phyloP scores from a whole-genome alignment of 2,329 filamentous ascomycete genomes.

The Ophiostoma quercus region DNA sequence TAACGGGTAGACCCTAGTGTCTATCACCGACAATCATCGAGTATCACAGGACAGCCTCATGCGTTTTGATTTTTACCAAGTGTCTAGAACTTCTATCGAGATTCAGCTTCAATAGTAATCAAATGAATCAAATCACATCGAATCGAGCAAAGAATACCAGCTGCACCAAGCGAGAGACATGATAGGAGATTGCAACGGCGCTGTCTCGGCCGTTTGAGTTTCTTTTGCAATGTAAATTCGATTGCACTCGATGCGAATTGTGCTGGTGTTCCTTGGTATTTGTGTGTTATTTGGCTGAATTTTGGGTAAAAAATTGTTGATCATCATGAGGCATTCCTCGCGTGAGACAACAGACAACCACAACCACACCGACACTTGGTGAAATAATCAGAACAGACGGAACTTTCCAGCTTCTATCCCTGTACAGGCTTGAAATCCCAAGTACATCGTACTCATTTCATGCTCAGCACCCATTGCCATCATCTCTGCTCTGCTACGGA shows the following conservation, averaged over 20 bases:
- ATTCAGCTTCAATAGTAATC: background rate
- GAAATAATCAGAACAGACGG: background rate
- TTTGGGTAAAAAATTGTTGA: background rate
- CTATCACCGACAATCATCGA: background rate
- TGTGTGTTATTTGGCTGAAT: background rate
- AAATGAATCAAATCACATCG: too few relatives aligned
- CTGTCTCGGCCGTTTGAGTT: conserved; percentile 14
- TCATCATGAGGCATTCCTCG: background rate
- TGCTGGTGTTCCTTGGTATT: background rate
- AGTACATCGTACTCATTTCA: too few relatives aligned
- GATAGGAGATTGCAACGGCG: conserved; percentile 13
- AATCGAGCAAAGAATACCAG: background rate
- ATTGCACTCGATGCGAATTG: background rate
- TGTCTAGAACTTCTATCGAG: background rate
- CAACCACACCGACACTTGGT: background rate
- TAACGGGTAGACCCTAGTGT: conserved; percentile 8
- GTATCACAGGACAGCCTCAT: background rate
- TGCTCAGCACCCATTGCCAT: background rate
- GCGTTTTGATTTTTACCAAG: background rate
- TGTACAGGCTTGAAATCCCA: too few relatives aligned
- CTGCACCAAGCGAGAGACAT: conserved; percentile 9
- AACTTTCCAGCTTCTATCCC: background rate
- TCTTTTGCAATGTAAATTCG: conserved; percentile 8
- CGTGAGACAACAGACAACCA: background rate
- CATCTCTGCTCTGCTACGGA: background rate